Evolutionary conservation across 352 stramenopile genomes (phyloP), one percentile per base, ranked within the genome.

Genomic region (Peronospora destructor): DNA sequence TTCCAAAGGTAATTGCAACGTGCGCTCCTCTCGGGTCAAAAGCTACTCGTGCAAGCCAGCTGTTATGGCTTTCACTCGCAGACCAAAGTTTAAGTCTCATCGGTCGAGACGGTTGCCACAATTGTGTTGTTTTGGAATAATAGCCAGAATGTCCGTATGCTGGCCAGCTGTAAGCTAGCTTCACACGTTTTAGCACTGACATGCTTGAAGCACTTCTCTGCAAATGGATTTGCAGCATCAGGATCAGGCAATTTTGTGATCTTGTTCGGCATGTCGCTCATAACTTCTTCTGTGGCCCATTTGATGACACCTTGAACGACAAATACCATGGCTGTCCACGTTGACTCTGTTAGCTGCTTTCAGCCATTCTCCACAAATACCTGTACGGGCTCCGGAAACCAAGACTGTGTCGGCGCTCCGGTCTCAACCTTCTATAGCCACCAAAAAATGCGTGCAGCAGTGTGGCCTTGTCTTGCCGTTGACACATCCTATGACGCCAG

Each of bases 11-110:
- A 14, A 86, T 97, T 1, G 88, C 89, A 6, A 97, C 73, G 68
- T 97, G 89, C 6, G 86, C 95, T 29, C 92, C 93, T 14, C 73
- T 70, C 6, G 92, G 92, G 46, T 97, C 89, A 60, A 98, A 97
- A 32, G 76, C 69, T 28, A 97, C 85, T 10, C 76, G 84, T 2
- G 85, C 82, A 16, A 98, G 67, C 92, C 92, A 97, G 45, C 84
- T 87, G 10, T 73, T 74, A 59, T 98, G 92, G 11, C 92, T 87
- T 63, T 97, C 88, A 49, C 92, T 91, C 11, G 97, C 68, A 12
- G 77, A 95, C 93, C 92, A 98, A 41, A 98, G 68, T 61, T 97
- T 97, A 97, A 28, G 88, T 97, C 61, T 94, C 73, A 63, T 98
- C 93, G 62, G 97, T 91, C 38, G 82, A 96, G 14, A 91, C 89